Base-by-base conservation (phyloP, 1,284 basidiomycete species). In the Heterobasidion annosum region DNA sequence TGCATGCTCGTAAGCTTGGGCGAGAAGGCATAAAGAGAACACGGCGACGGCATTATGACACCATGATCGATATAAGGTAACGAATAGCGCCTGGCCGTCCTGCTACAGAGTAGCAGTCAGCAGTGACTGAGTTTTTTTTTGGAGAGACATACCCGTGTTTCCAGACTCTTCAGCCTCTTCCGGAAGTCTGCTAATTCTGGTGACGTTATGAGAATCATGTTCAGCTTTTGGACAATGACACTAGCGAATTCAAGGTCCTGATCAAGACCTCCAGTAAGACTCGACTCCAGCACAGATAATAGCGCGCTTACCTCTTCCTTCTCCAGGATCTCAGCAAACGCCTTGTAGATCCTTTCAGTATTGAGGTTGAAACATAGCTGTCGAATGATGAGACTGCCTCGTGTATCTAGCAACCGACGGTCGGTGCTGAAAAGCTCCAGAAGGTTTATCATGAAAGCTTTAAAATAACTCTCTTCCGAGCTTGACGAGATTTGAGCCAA, bases 1-100 rank as follows among this genome's bases (percentile, higher is more conserved):
- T 1, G 97, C 97, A 69, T 99, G 97, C 67, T 99, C 97, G 64
- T 99, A 99, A 3, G 96, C 95, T 70, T 99, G 97, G 0, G 96
- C 94, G 10, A 99, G 76, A 18, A 99, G 78, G 68, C 97, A 99
- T 3, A 99, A 78, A 1, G 93, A 92, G 65, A 99, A 97, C 0
- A 94, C 93, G 0, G 97, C 90, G 25, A 99, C 94, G 0, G 97
- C 91, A 65, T 98, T 98, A 66, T 99, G 97, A 68, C 94, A 98
- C 96, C 97, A 99, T 43, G 93, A 98, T 40, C 93, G 81, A 67
- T 99, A 99, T 16, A 99, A 73, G 0, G 88, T 91, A 1, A 88
- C 90, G 66, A 99, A 99, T 25, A 99, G 71, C 7, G 84, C 84
- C 71, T 98, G 93, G 0, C 95, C 94, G 61, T 99, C 97, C 83